Conservation (phyloP, 1,139 yeast species). For the Geotrichum candidum region DNA sequence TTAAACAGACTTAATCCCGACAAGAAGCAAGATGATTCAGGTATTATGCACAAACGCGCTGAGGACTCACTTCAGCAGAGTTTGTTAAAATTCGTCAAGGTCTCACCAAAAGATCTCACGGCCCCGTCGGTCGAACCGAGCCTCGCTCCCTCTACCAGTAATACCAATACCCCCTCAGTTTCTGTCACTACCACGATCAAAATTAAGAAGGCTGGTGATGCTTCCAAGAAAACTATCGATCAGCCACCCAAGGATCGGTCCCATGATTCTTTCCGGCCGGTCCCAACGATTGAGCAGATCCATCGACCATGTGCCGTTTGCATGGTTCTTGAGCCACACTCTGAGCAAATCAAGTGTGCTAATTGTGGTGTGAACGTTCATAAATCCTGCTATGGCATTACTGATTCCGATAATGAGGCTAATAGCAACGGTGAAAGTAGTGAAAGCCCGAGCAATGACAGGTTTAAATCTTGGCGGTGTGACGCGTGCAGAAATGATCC, state of each 20-base stretch:
- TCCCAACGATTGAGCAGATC: constrained; percentile 15
- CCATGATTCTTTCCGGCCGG: background rate
- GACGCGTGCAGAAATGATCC: constrained; percentile 73
- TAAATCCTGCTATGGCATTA: constrained; percentile 59
- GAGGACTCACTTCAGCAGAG: background rate
- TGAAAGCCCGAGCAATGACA: constrained; percentile 62
- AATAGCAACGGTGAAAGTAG: constrained; percentile 67
- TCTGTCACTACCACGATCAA: too few relatives aligned
- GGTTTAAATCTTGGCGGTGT: constrained; percentile 59
- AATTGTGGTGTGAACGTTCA: constrained; percentile 73
- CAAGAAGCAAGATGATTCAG: background rate
- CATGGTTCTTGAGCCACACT: constrained; percentile 38
- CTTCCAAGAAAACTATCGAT: too few relatives aligned
- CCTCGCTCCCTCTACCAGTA: background rate
- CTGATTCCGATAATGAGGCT: constrained; percentile 2
- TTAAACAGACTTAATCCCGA: background rate
- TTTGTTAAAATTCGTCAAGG: background rate
- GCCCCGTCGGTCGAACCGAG: background rate
- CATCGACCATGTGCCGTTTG: constrained; percentile 53
- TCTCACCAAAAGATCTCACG: background rate
- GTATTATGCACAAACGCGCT: background rate
- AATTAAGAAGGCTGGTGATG: background rate
- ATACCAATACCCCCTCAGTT: background rate
- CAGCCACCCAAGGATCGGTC: background rate
- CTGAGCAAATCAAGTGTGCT: constrained; percentile 50